phyloP scores from a whole-genome alignment of 1,284 basidiomycete genomes.

The Porogramme epimiltina region DNA sequence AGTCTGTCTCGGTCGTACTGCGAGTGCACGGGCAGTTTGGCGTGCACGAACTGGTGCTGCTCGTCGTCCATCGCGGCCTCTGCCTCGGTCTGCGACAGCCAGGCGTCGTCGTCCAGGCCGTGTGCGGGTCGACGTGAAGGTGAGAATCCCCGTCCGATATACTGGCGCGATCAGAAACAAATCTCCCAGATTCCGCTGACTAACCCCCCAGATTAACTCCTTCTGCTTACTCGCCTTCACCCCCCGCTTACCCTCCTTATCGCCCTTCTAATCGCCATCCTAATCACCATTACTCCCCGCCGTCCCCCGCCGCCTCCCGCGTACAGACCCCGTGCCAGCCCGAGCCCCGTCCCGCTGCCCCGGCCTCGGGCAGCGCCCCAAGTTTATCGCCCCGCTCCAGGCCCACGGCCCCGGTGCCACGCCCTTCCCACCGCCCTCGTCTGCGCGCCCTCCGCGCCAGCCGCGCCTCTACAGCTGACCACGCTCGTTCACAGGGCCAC shows the following conservation, averaged over 20 bases:
- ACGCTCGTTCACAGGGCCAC: no score
- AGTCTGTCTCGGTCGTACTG: slow-evolving; percentile 35
- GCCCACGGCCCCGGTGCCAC: slow-evolving; percentile 6
- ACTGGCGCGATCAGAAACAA: slow-evolving; percentile 16
- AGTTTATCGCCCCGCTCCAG: slow-evolving; percentile 3
- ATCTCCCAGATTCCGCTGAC: slow-evolving; percentile 3
- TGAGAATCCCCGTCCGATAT: slow-evolving; percentile 17
- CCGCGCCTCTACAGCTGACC: no score
- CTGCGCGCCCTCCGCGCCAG: not conserved
- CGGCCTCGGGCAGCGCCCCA: not conserved
- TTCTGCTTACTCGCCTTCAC: not conserved
- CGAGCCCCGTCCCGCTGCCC: no score
- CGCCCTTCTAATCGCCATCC: not conserved
- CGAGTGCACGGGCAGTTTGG: slow-evolving; percentile 30
- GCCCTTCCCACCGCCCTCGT: not conserved
- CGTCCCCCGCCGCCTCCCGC: no score
- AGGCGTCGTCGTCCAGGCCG: slow-evolving; percentile 3
- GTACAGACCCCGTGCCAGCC: no score
- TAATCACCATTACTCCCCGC: no score
- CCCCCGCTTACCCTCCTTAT: not conserved
- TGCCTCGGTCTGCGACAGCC: slow-evolving; percentile 1
- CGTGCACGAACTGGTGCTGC: slow-evolving; percentile 34
- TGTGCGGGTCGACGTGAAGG: slow-evolving; percentile 9
- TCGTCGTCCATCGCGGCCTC: slow-evolving; percentile 34
- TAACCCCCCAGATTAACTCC: no score